Evolutionary conservation across 2,329 filamentous ascomycete genomes (phyloP).

Genomic region (Diaporthe sp.): DNA sequence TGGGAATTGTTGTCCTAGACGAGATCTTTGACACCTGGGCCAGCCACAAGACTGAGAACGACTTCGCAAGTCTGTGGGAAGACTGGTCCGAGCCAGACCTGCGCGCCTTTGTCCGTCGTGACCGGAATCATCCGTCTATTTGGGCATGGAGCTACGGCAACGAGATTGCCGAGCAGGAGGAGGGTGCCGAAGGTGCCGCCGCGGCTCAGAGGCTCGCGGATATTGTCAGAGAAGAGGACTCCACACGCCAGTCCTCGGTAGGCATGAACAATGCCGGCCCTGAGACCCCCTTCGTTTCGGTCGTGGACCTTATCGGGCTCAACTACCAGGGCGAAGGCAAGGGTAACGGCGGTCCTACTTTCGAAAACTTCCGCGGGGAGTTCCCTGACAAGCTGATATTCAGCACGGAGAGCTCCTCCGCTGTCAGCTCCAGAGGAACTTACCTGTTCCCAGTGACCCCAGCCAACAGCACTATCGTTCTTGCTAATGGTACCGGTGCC

Average conservation of each 20-base stretch:
- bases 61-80: slow-evolving; percentile 65
- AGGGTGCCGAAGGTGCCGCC: slow-evolving; percentile 49
- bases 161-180: slow-evolving; percentile 63
- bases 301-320: slow-evolving; percentile 62
- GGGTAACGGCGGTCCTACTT: slow-evolving; percentile 49
- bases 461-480: slow-evolving; percentile 53
- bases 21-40: slow-evolving; percentile 68
- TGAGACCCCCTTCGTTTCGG: slow-evolving; percentile 53
- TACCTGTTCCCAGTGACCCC: slow-evolving; percentile 66
- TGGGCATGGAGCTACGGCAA: slow-evolving; percentile 68
- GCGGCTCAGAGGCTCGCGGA: slow-evolving; percentile 54
- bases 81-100: slow-evolving; percentile 69
- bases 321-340: slow-evolving; percentile 70
- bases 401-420: slow-evolving; percentile 59
- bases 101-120: slow-evolving; percentile 64
- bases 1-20: slow-evolving; percentile 66
- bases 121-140: slow-evolving; percentile 69
- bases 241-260: slow-evolving; percentile 59
- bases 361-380: slow-evolving; percentile 58
- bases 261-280: slow-evolving; percentile 63
- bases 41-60: slow-evolving; percentile 58
- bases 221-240: slow-evolving; percentile 62
- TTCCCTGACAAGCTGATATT: slow-evolving; percentile 64
- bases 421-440: slow-evolving; percentile 63
- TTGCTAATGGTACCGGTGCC: slow-evolving; percentile 54